These are phyloP conservation scores for Singerocomus inundabilis DNA, from an alignment of 1,284 basidiomycete species.

Conservation along the genomic window DNA sequence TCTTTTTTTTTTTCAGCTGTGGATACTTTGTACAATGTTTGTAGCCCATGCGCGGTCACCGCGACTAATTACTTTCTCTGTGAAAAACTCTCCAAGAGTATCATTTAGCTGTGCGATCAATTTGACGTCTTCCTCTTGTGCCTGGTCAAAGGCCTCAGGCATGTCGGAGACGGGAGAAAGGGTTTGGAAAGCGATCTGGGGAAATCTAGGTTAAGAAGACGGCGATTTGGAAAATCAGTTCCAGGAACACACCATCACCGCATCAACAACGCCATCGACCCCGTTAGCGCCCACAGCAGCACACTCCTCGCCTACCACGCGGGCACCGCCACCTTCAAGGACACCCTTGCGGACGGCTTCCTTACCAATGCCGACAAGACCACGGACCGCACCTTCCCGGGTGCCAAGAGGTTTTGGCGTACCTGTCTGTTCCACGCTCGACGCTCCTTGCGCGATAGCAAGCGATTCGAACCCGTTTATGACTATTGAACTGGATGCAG, in stretches of 20 bases:
- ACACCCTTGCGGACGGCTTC: slow-evolving; percentile 80
- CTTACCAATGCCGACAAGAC: slow-evolving; percentile 79
- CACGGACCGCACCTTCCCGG: slow-evolving; percentile 83
- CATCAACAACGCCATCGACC: slow-evolving; percentile 43
- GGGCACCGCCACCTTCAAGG: slow-evolving; percentile 72
- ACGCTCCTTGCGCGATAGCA: slow-evolving; percentile 18
- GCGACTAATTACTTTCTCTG: slow-evolving; percentile 43
- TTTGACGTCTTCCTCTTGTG: slow-evolving; percentile 46
- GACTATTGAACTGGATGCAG: slow-evolving; percentile 14
- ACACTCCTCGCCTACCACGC: slow-evolving; percentile 66
- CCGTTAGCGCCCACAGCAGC: slow-evolving; percentile 38
- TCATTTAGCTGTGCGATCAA: slow-evolving; percentile 49
- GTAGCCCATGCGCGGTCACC: slow-evolving; percentile 60
- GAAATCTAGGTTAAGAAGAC: neutral
- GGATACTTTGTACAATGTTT: slow-evolving; percentile 46
- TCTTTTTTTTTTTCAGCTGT: slow-evolving; percentile 10
- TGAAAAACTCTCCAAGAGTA: slow-evolving; percentile 60
- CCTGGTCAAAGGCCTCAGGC: slow-evolving; percentile 52
- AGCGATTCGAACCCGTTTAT: slow-evolving; percentile 32
- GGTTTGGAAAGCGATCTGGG: slow-evolving; percentile 57
- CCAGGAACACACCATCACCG: slow-evolving; percentile 51
- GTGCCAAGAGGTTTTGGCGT: slow-evolving; percentile 70
- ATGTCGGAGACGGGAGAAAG: slow-evolving; percentile 55
- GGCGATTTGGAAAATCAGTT: neutral
- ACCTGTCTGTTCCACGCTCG: slow-evolving; percentile 34